Base-by-base conservation (phyloP, 768 basidiomycete species). In the Glaciozyma martinii region DNA sequence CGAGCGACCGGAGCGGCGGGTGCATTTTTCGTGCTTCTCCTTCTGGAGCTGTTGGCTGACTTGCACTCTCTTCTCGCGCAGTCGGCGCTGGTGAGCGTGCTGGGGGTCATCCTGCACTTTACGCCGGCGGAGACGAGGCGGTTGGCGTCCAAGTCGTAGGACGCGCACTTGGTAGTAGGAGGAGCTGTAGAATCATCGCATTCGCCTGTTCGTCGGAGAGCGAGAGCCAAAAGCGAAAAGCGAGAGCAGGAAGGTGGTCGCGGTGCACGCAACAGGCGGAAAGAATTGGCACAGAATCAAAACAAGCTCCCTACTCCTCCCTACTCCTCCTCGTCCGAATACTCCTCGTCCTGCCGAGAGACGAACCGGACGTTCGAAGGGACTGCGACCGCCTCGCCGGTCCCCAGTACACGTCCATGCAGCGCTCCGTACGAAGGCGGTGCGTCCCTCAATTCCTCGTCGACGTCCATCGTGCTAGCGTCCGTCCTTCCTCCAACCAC, bases 1-100 rank as follows among this genome's bases (percentile, higher is more conserved):
- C 57, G 95, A 99, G 75, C 89, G 97, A 78, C 92, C 94, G 75
- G 92, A 98, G 76, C 97, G 97, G 92, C 82, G 95, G 78, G 92
- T 92, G 74, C 75, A 89, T 79, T 18, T 12, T 21, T n/a, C 25
- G 12, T 47, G 8, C 12, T 43, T 54, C 19, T 21, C 47, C 6
- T 30, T 50, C 13, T 29, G 23, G 32, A 43, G 10, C 61, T 46
- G 33, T 46, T 6, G 21, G 29, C 5, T 37, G 56, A 27, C 29
- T 43, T 18, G n/a, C n/a, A n/a, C 50, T 50, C 6, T 50, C 19
- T 12, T 40, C n/a, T 56, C 43, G 47, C 27, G 3, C 60, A 91
- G 88, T 89, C 91, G 0, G 89, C 91, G 72, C 84, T 99, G 40
- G 85, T 98, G 32, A 83, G 87, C 61, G 93, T 99, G 3, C 76